These are phyloP conservation scores for Populus ilicifolia DNA, from an alignment of 345 rosid genomes.

Conservation along the genomic window DNA sequence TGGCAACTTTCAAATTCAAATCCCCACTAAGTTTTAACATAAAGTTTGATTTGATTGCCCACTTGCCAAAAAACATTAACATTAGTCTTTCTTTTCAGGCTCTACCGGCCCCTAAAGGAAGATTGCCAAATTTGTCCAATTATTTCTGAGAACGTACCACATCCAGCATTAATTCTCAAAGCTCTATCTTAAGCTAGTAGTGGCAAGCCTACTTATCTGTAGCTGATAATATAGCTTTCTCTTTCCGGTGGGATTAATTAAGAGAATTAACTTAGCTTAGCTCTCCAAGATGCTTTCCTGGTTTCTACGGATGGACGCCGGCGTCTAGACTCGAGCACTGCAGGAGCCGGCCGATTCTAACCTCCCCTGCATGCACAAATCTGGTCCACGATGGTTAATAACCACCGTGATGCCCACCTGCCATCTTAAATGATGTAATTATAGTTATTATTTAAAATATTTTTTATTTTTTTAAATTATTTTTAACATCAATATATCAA, in stretches of 20 bases:
- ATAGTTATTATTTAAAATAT: too few species aligned
- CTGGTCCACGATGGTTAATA: conserved; percentile 22
- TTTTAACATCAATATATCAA: too few species aligned
- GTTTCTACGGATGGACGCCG: not conserved
- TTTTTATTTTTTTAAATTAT: too few species aligned
- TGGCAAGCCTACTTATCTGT: not conserved
- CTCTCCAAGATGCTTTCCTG: not conserved
- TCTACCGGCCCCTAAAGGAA: too few species aligned
- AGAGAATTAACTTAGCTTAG: not conserved
- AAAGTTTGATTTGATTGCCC: not conserved
- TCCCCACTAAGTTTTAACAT: not conserved
- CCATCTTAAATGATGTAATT: not conserved
- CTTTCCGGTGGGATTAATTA: not conserved
- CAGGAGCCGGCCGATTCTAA: conserved; percentile 28
- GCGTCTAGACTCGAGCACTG: not conserved
- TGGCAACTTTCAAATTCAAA: not conserved
- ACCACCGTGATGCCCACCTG: conserved; percentile 55
- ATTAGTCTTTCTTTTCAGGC: too few species aligned
- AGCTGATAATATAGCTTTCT: not conserved
- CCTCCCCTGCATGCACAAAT: conserved; percentile 48
- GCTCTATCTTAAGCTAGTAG: not conserved
- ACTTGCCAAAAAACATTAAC: not conserved
- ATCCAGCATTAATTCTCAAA: not conserved
- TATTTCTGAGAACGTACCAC: too few species aligned
- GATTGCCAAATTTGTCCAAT: too few species aligned